These are phyloP conservation scores for Dendrobium nobile DNA, from an alignment of 106 monocot species.

Conservation along the genomic window DNA sequence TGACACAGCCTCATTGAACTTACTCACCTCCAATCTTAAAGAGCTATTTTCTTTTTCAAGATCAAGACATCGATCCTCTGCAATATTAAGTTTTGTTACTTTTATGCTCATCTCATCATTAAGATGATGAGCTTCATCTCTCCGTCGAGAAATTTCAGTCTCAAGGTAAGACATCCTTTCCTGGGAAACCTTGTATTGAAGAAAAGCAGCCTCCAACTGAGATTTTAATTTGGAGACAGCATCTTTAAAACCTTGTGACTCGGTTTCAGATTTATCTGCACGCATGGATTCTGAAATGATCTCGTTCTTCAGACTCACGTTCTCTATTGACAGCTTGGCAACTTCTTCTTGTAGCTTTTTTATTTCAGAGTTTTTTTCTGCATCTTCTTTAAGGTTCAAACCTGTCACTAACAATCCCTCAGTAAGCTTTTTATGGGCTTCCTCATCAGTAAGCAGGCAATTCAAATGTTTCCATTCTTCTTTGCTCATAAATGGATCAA, in stretches of 20 bases:
- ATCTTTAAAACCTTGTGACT: slow-evolving; percentile 34
- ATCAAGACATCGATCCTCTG: slow-evolving; percentile 19
- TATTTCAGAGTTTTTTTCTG: neutral
- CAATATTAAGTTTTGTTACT: slow-evolving; percentile 13
- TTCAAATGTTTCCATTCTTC: slow-evolving; percentile 26
- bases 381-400: slow-evolving; percentile 18
- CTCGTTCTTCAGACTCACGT: slow-evolving; percentile 34
- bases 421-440: slow-evolving; percentile 5
- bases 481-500: slow-evolving; percentile 8
- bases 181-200: slow-evolving; percentile 35
- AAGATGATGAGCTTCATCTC: slow-evolving; percentile 38
- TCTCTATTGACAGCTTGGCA: slow-evolving; percentile 38
- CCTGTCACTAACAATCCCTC: slow-evolving; percentile 23
- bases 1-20: slow-evolving; percentile 22
- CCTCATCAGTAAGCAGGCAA: slow-evolving; percentile 11
- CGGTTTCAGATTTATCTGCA: slow-evolving; percentile 34
- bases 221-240: slow-evolving; percentile 31
- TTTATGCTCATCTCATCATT: slow-evolving; percentile 43
- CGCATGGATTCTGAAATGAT: slow-evolving; percentile 28
- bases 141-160: slow-evolving; percentile 32
- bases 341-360: slow-evolving; percentile 25
- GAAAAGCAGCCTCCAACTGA: slow-evolving; percentile 54
- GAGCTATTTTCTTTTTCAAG: slow-evolving; percentile 39
- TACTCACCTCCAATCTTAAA: slow-evolving; percentile 22
- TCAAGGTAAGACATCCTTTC: slow-evolving; percentile 46